A percentile compares a stretch with the other conserved stretches of the same genome.
phyloP scores from a whole-genome alignment of 2,329 filamentous ascomycete genomes.

The Cladosporium cucumerinum region DNA sequence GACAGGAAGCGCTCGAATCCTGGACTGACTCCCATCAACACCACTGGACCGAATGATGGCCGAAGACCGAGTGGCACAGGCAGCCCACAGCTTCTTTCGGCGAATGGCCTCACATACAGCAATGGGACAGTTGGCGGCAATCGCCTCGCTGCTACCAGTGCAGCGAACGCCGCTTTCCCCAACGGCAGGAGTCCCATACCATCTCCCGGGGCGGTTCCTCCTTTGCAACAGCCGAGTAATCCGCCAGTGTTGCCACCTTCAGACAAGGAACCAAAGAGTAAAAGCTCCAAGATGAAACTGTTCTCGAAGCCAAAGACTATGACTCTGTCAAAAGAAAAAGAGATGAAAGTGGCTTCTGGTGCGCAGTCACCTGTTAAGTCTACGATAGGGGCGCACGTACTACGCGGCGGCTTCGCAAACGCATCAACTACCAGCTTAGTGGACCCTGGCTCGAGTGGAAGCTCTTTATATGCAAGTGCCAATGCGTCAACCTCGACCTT shows the following conservation, averaged over 20 bases:
- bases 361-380: conserved; percentile 60
- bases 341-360: conserved; percentile 60
- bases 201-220: conserved; percentile 35
- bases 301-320: conserved; percentile 77
- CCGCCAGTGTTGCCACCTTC: conserved; percentile 21
- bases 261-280: conserved; percentile 62
- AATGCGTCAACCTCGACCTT: conserved; percentile 77
- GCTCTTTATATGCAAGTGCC: conserved; percentile 68
- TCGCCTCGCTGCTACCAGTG: conserved; percentile 65
- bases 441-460: conserved; percentile 54
- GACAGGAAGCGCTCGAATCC: conserved; percentile 70
- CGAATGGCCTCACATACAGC: conserved; percentile 45
- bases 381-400: conserved; percentile 53
- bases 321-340: conserved; percentile 64
- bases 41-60: conserved; percentile 22
- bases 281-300: conserved; percentile 76
- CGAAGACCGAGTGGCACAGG: conserved; percentile 29
- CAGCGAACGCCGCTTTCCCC: conserved; percentile 71
- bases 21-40: conserved; percentile 55
- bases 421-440: conserved; percentile 67
- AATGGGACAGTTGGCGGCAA: conserved; percentile 61
- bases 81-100: conserved; percentile 28
- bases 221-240: conserved; percentile 12
- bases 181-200: conserved; percentile 50
- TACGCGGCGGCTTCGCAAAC: conserved; percentile 62